Conservation (phyloP, 2,329 filamentous ascomycete genomes). For the Colletotrichum karsti region DNA sequence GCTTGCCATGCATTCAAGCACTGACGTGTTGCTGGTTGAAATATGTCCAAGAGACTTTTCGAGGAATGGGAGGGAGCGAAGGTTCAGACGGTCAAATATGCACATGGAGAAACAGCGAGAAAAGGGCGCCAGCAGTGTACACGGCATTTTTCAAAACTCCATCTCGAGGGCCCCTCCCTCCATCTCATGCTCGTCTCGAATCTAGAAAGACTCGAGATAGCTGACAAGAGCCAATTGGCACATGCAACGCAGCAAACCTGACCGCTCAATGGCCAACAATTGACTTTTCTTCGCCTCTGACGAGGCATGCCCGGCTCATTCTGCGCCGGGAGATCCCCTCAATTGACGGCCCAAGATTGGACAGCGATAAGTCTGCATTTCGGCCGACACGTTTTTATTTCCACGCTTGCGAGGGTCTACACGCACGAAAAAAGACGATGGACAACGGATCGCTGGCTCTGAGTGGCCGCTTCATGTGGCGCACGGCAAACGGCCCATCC, state of each 20-base stretch:
- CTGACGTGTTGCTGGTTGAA: not conserved
- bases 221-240: conserved; percentile 27
- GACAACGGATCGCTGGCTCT: conserved; percentile 12
- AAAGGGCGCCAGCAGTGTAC: conserved; percentile 6
- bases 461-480: conserved; percentile 14
- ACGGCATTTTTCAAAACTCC: conserved; percentile 5
- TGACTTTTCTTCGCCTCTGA: not conserved
- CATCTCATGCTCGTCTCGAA: conserved; percentile 13
- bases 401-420: conserved; percentile 22
- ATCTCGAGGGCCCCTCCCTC: conserved; percentile 2
- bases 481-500: conserved; percentile 12
- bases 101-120: not conserved
- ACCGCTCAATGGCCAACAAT: conserved; percentile 1
- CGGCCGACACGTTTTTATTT: conserved; percentile 13
- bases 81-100: conserved; percentile 18
- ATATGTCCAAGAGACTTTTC: not conserved
- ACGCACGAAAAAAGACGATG: not conserved
- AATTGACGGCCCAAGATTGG: conserved; percentile 25
- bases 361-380: conserved; percentile 28
- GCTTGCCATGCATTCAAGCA: not conserved
- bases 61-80: not conserved
- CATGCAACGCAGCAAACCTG: conserved; percentile 9
- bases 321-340: conserved; percentile 24
- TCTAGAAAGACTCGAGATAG: conserved; percentile 3
- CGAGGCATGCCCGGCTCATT: conserved; percentile 12